Conservation (phyloP, 2,329 filamentous ascomycete genomes). For the Chaetomium globosum region DNA sequence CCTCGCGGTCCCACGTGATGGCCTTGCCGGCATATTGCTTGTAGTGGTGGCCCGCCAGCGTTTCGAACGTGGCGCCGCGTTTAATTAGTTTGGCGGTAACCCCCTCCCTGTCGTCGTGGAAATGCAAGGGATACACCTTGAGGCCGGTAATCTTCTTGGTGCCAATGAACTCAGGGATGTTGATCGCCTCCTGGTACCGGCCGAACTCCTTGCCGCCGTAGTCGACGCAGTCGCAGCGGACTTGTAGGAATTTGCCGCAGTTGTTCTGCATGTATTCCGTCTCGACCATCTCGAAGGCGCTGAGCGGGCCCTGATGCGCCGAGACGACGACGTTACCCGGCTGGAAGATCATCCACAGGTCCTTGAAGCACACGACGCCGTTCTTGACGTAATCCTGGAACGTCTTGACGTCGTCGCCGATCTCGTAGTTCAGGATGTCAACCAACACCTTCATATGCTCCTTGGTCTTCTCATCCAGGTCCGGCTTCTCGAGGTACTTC, state of each 20-base stretch:
- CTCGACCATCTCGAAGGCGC: slow-evolving; percentile 46
- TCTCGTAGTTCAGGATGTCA: slow-evolving; percentile 53
- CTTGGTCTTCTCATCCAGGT: slow-evolving; percentile 49
- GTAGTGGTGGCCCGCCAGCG: slow-evolving; percentile 51
- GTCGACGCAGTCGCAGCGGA: slow-evolving; percentile 50
- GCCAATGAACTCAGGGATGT: slow-evolving; percentile 49
- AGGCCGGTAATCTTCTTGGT: slow-evolving; percentile 50
- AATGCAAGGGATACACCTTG: slow-evolving; percentile 49
- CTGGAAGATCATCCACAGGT: slow-evolving; percentile 58
- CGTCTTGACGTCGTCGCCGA: slow-evolving; percentile 53
- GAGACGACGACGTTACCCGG: slow-evolving; percentile 50
- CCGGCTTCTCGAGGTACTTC: slow-evolving; percentile 46
- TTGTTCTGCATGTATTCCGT: slow-evolving; percentile 45
- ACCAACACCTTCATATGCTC: slow-evolving; percentile 53
- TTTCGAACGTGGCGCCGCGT: slow-evolving; percentile 51
- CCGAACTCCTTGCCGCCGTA: slow-evolving; percentile 54
- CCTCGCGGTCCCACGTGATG: slow-evolving; percentile 43
- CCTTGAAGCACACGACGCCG: slow-evolving; percentile 55
- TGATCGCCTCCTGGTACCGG: slow-evolving; percentile 42
- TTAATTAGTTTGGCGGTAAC: slow-evolving; percentile 43
- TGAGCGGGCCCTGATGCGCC: slow-evolving; percentile 45
- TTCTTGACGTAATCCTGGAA: slow-evolving; percentile 57
- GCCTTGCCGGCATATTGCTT: slow-evolving; percentile 49
- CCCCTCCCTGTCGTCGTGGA: slow-evolving; percentile 46
- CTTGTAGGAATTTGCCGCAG: slow-evolving; percentile 45